A percentile compares a stretch with the other conserved stretches of the same genome.
Conservation (phyloP, 1,284 basidiomycete species). For the Anthracocystis panici-leucophaei region DNA sequence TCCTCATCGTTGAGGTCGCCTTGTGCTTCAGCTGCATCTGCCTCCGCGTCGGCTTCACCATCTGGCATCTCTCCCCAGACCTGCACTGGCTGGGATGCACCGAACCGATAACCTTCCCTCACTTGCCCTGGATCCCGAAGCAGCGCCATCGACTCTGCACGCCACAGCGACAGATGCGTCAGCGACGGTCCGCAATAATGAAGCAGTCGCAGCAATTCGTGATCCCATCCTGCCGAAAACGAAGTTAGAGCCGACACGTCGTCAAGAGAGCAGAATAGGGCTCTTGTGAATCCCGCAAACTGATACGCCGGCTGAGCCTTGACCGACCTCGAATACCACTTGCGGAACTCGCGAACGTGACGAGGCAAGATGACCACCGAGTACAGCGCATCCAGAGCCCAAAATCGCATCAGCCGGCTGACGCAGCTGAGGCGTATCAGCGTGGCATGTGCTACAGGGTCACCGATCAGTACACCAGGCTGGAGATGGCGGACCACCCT, state of each 20-base stretch:
- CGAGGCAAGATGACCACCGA: constrained; percentile 62
- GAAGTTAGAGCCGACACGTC: constrained; percentile 64
- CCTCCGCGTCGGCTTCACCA: constrained; percentile 5
- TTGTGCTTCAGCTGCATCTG: not conserved
- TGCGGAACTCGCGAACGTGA: constrained; percentile 66
- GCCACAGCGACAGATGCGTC: constrained; percentile 63
- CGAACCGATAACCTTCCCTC: constrained; percentile 45
- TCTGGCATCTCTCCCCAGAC: constrained; percentile 48
- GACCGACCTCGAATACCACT: constrained; percentile 60
- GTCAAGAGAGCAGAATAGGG: constrained; percentile 58
- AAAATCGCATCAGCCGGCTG: constrained; percentile 50
- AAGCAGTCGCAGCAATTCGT: constrained; percentile 61
- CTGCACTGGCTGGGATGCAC: constrained; percentile 52
- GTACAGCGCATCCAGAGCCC: constrained; percentile 59
- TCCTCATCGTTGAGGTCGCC: not conserved
- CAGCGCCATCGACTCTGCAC: constrained; percentile 61
- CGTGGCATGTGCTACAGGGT: constrained; percentile 44
- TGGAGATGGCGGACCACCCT: constrained; percentile 46
- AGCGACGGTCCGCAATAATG: constrained; percentile 62
- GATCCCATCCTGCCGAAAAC: constrained; percentile 66
- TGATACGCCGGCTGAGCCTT: constrained; percentile 55
- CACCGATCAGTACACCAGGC: constrained; percentile 47
- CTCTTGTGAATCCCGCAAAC: constrained; percentile 56
- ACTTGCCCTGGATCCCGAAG: constrained; percentile 66
- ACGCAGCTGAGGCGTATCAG: constrained; percentile 56